phyloP scores from a whole-genome alignment of 768 basidiomycete genomes.

The Podaxis mareebaensis region DNA sequence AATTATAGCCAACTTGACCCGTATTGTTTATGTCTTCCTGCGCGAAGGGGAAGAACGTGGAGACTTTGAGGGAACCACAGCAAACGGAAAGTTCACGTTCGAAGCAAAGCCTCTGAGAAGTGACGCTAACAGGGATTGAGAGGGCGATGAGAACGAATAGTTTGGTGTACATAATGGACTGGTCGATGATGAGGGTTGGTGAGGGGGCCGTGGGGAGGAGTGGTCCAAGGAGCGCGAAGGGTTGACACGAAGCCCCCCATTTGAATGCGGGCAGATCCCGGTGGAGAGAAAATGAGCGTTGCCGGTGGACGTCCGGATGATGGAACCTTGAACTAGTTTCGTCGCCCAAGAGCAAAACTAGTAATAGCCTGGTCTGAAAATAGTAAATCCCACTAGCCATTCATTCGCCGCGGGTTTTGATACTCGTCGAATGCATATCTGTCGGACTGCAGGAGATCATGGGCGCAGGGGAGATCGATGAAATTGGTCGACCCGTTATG shows the following conservation, averaged over 20 bases:
- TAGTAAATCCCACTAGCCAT: background rate
- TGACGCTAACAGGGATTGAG: background rate
- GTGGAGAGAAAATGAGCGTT: background rate
- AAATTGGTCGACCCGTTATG: no score
- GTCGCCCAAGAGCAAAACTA: background rate
- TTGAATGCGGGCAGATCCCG: background rate
- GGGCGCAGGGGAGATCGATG: no score
- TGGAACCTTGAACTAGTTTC: background rate
- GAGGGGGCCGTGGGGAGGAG: background rate
- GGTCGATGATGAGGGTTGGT: background rate
- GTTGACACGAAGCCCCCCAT: background rate
- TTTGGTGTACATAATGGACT: background rate
- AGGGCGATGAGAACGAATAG: background rate
- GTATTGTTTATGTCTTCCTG: background rate
- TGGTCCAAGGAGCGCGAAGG: background rate
- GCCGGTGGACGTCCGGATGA: background rate
- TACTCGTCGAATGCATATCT: background rate
- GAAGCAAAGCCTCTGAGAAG: background rate
- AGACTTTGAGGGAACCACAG: slow-evolving; percentile 1
- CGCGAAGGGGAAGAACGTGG: background rate
- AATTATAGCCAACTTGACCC: background rate
- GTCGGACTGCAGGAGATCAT: no score
- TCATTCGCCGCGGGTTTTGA: background rate
- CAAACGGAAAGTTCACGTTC: background rate
- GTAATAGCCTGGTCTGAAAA: background rate